Percentiles rank a stretch among this genome's conserved stretches.
Conservation (phyloP, 768 basidiomycete species). For the Suillus variegatus region DNA sequence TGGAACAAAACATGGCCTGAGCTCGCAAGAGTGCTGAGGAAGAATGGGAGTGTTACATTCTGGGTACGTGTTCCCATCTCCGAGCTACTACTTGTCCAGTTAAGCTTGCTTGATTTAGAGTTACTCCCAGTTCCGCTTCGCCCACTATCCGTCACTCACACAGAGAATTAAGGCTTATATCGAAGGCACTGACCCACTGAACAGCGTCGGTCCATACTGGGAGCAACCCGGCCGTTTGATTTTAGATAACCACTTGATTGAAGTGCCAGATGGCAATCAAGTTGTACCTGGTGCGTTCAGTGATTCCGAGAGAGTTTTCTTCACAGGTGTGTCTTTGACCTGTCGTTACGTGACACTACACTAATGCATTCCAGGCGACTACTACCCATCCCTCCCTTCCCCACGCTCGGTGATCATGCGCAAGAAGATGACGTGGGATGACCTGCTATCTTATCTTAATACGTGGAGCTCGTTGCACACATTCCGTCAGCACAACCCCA, state of each 20-base stretch:
- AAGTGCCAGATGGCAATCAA: conserved; percentile 56
- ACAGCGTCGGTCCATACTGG: conserved; percentile 69
- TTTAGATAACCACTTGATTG: conserved; percentile 66
- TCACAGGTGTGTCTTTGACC: conserved; percentile 45
- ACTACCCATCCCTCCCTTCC: conserved; percentile 41
- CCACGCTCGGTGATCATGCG: conserved; percentile 50
- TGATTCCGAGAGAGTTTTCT: conserved; percentile 55
- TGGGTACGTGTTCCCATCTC: conserved; percentile 51
- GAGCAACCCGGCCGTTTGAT: conserved; percentile 76
- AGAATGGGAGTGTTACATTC: conserved; percentile 67
- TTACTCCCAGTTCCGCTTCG: conserved; percentile 73
- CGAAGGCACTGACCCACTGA: conserved; percentile 51
- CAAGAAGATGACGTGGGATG: conserved; percentile 63
- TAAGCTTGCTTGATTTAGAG: conserved; percentile 31
- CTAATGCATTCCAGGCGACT: conserved; percentile 33
- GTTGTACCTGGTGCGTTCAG: conserved; percentile 37
- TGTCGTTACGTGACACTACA: background rate
- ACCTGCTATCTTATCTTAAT: conserved; percentile 64
- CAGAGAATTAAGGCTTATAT: conserved; percentile 63
- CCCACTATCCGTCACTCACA: conserved; percentile 54
- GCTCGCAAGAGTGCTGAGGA: conserved; percentile 56
- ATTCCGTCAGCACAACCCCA: conserved; percentile 62
- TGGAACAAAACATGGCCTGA: conserved; percentile 73
- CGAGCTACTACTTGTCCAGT: background rate
- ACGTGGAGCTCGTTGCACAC: conserved; percentile 73